Conservation (phyloP, 768 basidiomycete species). For the Leccinum disarticulatum region DNA sequence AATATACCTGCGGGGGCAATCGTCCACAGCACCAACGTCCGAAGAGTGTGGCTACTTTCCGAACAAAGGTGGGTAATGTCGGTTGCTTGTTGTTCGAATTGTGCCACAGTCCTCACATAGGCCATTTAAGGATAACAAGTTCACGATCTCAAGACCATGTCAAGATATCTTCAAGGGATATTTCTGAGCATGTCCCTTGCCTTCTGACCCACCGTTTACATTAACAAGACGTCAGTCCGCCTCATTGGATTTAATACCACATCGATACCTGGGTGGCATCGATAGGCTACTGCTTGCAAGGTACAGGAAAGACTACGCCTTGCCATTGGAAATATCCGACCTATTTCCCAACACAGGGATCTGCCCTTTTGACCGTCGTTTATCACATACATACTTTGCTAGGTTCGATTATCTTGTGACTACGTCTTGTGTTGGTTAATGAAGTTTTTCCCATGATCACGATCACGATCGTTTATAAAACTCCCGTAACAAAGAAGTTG, state of each 20-base stretch:
- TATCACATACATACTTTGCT: background rate
- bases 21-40: background rate
- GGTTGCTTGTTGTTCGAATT: background rate
- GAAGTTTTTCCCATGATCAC: background rate
- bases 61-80: background rate
- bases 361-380: background rate
- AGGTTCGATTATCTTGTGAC: background rate
- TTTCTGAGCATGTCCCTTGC: background rate
- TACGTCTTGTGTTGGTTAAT: background rate
- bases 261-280: background rate
- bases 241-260: background rate
- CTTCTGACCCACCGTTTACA: background rate
- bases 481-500: background rate
- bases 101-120: background rate
- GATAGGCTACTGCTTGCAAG: background rate
- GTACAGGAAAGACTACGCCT: conserved; percentile 8
- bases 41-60: background rate
- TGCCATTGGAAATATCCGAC: conserved; percentile 30
- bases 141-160: background rate
- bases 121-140: background rate
- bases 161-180: background rate
- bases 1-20: background rate
- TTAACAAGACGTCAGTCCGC: background rate
- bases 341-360: conserved; percentile 38
- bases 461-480: background rate